Base-by-base conservation (phyloP, 2,329 filamentous ascomycete species). In the Tolypocladium endophyticum region DNA sequence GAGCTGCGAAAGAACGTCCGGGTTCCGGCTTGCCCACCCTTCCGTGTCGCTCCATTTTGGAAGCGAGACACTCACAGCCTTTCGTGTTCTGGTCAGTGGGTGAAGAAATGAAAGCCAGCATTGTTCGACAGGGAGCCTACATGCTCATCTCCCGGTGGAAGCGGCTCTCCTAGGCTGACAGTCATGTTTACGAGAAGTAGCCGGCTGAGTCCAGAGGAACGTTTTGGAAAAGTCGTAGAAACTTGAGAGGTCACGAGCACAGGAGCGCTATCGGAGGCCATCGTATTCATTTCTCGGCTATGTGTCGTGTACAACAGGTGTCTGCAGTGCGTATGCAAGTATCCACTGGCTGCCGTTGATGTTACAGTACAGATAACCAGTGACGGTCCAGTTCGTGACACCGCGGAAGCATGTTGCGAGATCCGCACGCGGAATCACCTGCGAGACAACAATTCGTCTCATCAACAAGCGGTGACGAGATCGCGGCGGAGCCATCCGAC, bases 11-110 rank as follows among this genome's bases (percentile, higher is more conserved):
- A 70, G 55, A 5, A 69, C 28, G 7, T 57, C 41, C 1, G 64
- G 64, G 1, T 71, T 64, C 33, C 64, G 59, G 14, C 53, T 63
- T 3, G 63, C 69, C 66, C 65, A 71, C 38, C 60, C 65, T 9
- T 64, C 39, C 0, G 64, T 65, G n/a, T 70, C 64, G 61, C 60
- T 59, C 69, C 67, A 71, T 36, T 60, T 65, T 3, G 68, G 69
- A n/a, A 71, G 66, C 14, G 66, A 71, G 11, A 71, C 69, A 59
- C 69, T 71, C 36, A 70, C 61, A 23, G 63, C 67, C 69, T 71
- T 9, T n/a, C 12, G 30, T 12, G 18, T 5, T 23, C 16, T n/a
- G n/a, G 50, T 47, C 35, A 12, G 56, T 33, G 20, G 58, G 52
- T 14, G 28, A 3, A 53, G 25, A 43, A 28, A 50, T 35, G 12